Conservation (phyloP, 768 basidiomycete genomes). For the Favolaschia claudopus region DNA sequence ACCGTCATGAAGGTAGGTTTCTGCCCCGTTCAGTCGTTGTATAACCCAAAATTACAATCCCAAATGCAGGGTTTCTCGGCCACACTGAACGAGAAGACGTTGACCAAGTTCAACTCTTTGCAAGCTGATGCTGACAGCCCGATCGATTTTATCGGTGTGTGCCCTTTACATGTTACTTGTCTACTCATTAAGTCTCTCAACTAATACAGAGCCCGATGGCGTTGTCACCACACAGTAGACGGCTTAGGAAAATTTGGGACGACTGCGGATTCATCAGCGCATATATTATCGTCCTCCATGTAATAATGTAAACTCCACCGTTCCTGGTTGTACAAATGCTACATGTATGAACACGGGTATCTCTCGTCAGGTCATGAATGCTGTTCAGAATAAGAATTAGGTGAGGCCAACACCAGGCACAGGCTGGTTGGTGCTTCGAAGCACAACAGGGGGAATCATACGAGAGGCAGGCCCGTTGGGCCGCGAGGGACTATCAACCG, state of each 20-base stretch:
- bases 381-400: slow-evolving; percentile 9
- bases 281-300: background rate
- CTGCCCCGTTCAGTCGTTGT: background rate
- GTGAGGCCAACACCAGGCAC: slow-evolving; percentile 17
- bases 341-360: background rate
- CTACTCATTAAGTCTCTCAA: background rate
- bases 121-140: slow-evolving; percentile 17
- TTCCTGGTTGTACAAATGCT: slow-evolving; percentile 8
- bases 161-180: background rate
- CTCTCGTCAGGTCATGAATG: slow-evolving; percentile 6
- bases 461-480: slow-evolving; percentile 30
- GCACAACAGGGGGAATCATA: slow-evolving; percentile 12
- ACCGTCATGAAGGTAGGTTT: slow-evolving; percentile 45
- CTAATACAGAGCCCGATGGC: slow-evolving; percentile 46
- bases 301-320: slow-evolving; percentile 5
- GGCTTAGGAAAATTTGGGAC: background rate
- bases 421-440: slow-evolving; percentile 9
- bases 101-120: slow-evolving; percentile 38
- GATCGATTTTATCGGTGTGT: slow-evolving; percentile 33
- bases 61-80: slow-evolving; percentile 53
- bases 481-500: slow-evolving; percentile 20
- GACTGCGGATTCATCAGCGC: background rate
- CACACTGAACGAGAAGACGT: slow-evolving; percentile 38
- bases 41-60: background rate
- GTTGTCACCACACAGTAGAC: slow-evolving; percentile 45